Evolutionary conservation across 2,329 filamentous ascomycete species (phyloP).

Genomic region (Dactylonectria estremocensis): DNA sequence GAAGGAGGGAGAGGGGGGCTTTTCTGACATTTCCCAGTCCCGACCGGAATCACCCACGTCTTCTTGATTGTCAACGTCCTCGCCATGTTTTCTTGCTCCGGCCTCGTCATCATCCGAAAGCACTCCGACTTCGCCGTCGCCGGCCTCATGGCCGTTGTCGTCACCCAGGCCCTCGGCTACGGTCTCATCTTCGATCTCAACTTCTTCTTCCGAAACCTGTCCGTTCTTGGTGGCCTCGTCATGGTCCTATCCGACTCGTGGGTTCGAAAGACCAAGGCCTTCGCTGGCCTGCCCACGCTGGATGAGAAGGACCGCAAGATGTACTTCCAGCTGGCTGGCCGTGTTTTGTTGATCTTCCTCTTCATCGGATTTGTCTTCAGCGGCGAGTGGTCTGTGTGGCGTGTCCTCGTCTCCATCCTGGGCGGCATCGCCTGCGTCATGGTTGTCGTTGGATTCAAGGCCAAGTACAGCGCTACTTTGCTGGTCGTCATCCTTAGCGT

Average conservation of each 20-base stretch:
- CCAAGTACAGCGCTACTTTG: slow-evolving; percentile 97
- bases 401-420: slow-evolving; percentile 86
- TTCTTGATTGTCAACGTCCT: slow-evolving; percentile 94
- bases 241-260: slow-evolving; percentile 99
- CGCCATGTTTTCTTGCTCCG: slow-evolving; percentile 86
- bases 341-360: slow-evolving; percentile 96
- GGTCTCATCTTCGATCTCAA: slow-evolving; percentile 99
- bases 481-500: slow-evolving; percentile 95
- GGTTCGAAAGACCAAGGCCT: slow-evolving; percentile 97
- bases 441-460: slow-evolving; percentile 99
- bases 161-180: slow-evolving; percentile 95
- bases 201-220: slow-evolving; percentile 99
- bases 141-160: slow-evolving; percentile 90
- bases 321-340: slow-evolving; percentile 99
- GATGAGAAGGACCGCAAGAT: slow-evolving; percentile 99
- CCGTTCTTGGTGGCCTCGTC: slow-evolving; percentile 94
- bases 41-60: slow-evolving; percentile 87
- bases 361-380: slow-evolving; percentile 98
- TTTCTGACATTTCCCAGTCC: slow-evolving; percentile 72
- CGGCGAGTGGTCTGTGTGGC: slow-evolving; percentile 91
- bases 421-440: slow-evolving; percentile 95
- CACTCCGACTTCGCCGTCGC: slow-evolving; percentile 93
- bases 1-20: background rate
- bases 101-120: slow-evolving; percentile 91
- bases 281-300: slow-evolving; percentile 91